Evolutionary conservation across 805 yeast genomes (phyloP).

Genomic region (Saccharomyces eubayanus): DNA sequence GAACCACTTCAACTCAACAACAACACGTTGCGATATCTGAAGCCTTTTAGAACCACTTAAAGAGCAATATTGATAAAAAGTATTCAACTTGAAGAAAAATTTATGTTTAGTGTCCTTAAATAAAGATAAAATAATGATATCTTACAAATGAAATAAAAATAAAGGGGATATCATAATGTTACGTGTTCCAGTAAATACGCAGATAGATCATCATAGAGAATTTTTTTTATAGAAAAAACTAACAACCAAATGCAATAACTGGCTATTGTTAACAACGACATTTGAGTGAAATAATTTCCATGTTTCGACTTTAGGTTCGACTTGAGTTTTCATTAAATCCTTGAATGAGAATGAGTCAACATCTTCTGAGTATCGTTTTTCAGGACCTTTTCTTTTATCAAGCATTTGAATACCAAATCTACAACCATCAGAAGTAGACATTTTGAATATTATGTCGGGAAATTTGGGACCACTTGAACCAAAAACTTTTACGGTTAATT

Average conservation of each 20-base stretch:
- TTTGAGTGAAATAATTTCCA: conserved; percentile 57
- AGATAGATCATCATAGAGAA: background rate
- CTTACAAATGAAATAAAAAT: background rate
- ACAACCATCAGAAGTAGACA: conserved; percentile 68
- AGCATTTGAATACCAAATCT: conserved; percentile 57
- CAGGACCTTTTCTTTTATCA: conserved; percentile 28
- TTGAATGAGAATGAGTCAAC: conserved; percentile 55
- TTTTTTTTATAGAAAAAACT: conserved; percentile 42
- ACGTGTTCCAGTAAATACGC: background rate
- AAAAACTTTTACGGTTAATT: conserved; percentile 32
- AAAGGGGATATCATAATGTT: background rate
- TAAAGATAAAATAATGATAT: background rate
- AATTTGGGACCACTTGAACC: conserved; percentile 41
- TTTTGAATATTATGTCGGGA: conserved; percentile 59
- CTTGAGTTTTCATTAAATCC: conserved; percentile 63
- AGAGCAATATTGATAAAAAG: too few relatives aligned
- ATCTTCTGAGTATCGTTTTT: conserved; percentile 21
- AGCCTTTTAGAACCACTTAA: background rate
- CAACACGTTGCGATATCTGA: background rate
- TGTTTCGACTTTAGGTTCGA: conserved; percentile 46
- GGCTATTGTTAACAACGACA: conserved; percentile 61
- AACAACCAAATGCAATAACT: conserved; percentile 61
- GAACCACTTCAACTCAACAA: background rate
- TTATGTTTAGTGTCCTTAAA: conserved; percentile 6
- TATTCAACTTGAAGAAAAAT: background rate